These are phyloP conservation scores for Lepraria neglecta DNA, from an alignment of 495 filamentous ascomycete genomes.

Conservation along the genomic window DNA sequence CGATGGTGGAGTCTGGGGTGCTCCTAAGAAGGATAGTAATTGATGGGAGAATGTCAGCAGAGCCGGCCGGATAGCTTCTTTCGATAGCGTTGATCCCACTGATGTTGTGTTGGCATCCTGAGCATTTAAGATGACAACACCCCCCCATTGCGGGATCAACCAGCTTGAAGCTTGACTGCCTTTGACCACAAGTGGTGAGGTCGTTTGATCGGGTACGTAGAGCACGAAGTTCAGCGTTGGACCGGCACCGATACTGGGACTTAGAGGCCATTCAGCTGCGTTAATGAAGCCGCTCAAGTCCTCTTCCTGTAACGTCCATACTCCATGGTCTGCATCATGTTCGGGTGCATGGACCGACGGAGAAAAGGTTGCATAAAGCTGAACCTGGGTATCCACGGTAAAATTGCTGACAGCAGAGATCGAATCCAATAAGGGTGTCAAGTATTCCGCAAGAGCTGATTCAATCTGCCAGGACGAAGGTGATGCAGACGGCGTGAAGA, in stretches of 20 bases:
- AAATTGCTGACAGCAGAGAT: slow-evolving; percentile 85
- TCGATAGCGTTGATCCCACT: slow-evolving; percentile 40
- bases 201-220: slow-evolving; percentile 61
- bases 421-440: slow-evolving; percentile 71
- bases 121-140: slow-evolving; percentile 71
- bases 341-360: slow-evolving; percentile 62
- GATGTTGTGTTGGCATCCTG: slow-evolving; percentile 24
- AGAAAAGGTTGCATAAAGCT: slow-evolving; percentile 75
- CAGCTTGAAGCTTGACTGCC: slow-evolving; percentile 75
- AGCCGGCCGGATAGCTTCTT: slow-evolving; percentile 63
- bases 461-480: slow-evolving; percentile 93
- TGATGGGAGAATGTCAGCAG: slow-evolving; percentile 89
- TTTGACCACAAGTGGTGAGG: slow-evolving; percentile 60
- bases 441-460: slow-evolving; percentile 69
- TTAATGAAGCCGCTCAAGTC: slow-evolving; percentile 94
- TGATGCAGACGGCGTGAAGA: slow-evolving; percentile 70
- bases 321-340: slow-evolving; percentile 44
- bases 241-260: slow-evolving; percentile 84
- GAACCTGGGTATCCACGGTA: slow-evolving; percentile 92
- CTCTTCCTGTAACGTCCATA: slow-evolving; percentile 72
- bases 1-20: slow-evolving; percentile 69
- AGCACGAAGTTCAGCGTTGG: slow-evolving; percentile 95
- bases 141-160: slow-evolving; percentile 96
- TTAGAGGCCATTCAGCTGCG: slow-evolving; percentile 93
- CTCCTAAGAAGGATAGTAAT: slow-evolving; percentile 80